Conservation (phyloP, 805 yeast genomes). For the Sugiyamaella qingdaonensis region DNA sequence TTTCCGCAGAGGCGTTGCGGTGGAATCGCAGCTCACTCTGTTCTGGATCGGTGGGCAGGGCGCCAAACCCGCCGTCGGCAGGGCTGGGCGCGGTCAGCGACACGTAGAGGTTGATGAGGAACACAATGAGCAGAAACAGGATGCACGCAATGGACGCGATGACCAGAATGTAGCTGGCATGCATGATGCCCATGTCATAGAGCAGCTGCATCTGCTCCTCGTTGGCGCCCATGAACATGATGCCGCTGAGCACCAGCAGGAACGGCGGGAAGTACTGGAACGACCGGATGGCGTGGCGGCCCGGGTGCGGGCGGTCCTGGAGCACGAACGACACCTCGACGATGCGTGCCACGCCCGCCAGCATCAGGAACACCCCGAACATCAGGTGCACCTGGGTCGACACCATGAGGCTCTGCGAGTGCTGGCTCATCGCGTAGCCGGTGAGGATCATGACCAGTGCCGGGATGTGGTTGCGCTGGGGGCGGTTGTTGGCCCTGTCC, state of each 20-base stretch:
- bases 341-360: constrained; percentile 72
- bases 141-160: constrained; percentile 70
- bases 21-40: background rate
- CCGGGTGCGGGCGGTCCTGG: constrained; percentile 42
- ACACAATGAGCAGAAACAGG: constrained; percentile 60
- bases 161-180: constrained; percentile 73
- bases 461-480: constrained; percentile 72
- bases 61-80: background rate
- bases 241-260: constrained; percentile 71
- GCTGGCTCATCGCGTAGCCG: constrained; percentile 94
- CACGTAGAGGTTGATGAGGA: constrained; percentile 57
- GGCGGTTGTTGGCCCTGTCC: constrained; percentile 42
- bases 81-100: constrained; percentile 26
- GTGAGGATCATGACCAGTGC: constrained; percentile 78
- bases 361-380: constrained; percentile 77
- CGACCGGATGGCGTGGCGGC: constrained; percentile 41
- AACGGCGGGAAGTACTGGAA: constrained; percentile 89
- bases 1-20: constrained; percentile 9
- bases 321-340: constrained; percentile 77
- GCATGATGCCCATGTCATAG: constrained; percentile 72
- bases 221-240: constrained; percentile 85
- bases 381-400: constrained; percentile 85
- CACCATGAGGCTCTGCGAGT: constrained; percentile 66
- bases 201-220: constrained; percentile 81
- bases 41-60: constrained; percentile 5